These are phyloP conservation scores for Phalaenopsis aphrodite DNA, from an alignment of 106 monocot genomes.

Conservation along the genomic window DNA sequence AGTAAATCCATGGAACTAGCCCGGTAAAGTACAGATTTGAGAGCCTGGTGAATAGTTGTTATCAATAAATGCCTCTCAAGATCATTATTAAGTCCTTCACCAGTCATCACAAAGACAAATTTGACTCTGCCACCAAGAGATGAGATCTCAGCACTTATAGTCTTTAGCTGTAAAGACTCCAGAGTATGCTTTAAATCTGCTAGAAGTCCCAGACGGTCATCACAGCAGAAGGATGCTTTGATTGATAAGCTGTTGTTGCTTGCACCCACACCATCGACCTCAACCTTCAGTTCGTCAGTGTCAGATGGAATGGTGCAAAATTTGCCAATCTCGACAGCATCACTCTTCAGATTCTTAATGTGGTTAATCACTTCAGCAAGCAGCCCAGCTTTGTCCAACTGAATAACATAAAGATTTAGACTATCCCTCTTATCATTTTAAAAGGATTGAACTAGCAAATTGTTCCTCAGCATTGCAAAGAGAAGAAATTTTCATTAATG, in stretches of 20 bases:
- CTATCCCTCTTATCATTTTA: neutral
- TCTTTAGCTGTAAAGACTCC: slow-evolving; percentile 29
- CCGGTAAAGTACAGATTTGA: slow-evolving; percentile 52
- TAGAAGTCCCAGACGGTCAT: slow-evolving; percentile 66
- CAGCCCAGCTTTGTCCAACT: slow-evolving; percentile 81
- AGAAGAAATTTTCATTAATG: neutral
- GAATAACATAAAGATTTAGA: slow-evolving; percentile 12
- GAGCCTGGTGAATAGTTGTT: slow-evolving; percentile 40
- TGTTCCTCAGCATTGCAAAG: neutral
- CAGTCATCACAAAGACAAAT: slow-evolving; percentile 31
- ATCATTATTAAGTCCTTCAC: slow-evolving; percentile 17
- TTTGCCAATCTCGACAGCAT: slow-evolving; percentile 38
- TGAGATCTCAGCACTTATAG: slow-evolving; percentile 56
- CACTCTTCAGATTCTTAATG: slow-evolving; percentile 48
- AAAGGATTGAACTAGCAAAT: neutral
- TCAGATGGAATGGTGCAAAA: slow-evolving; percentile 45
- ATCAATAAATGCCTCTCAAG: slow-evolving; percentile 23
- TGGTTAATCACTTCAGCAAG: slow-evolving; percentile 71
- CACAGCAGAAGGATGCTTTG: slow-evolving; percentile 66
- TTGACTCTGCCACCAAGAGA: slow-evolving; percentile 69
- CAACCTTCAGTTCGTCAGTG: slow-evolving; percentile 56
- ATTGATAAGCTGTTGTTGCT: slow-evolving; percentile 19
- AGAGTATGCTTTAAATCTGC: slow-evolving; percentile 58
- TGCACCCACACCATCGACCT: slow-evolving; percentile 14
- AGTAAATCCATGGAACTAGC: slow-evolving; percentile 39